Evolutionary conservation across 371 early-diverging fungal genomes (phyloP), one percentile per base, ranked within the genome.

Genomic region (Circinella umbellata): DNA sequence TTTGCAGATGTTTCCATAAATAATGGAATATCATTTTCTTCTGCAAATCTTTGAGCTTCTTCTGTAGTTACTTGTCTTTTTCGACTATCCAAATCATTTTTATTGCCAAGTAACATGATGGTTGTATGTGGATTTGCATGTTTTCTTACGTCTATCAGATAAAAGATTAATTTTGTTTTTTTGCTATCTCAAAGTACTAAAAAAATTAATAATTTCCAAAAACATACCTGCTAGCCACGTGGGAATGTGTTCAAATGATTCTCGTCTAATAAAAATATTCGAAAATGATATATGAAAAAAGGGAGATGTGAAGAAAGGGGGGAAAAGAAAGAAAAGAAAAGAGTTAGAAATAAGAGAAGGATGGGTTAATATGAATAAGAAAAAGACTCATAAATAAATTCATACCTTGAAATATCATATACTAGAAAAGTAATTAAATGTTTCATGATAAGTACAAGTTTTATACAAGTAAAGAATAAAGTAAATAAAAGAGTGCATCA

Each of bases 1-100:
- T 97, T 98, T 34, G 99, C 98, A 11, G 95, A 94, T 0, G 98
- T 94, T 74, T 99, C 98, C 76, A 95, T 88, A 73, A 95, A 98
- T 59, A 96, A 80, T 63, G 73, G 74, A 63, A 99, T 86, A 18
- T 89, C 92, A 71, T 98, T 89, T 49, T 93, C 89, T 66, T 84
- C 79, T 61, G 99, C 97, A 87, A 96, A 97, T 38, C 87, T 88
- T 67, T 93, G 91, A 63, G 94, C 99, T 78, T 96, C 96, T 73
- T 96, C 97, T 8, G 81, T 76, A 1, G 93, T 85, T 17, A 98
- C 96, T 64, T 90, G 88, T 66, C 96, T 88, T 69, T 91, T 87
- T 15, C 88, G 83, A 38, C 84, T 85, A 61, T 82, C 76, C 51
- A 98, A 81, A 81, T 98, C 98, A 59, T 91, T 90, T 78, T 98